Percentiles rank a stretch among this genome's conserved stretches.
Conservation (phyloP, 1,139 yeast species). For the Saccharomycopsis crataegensis region DNA sequence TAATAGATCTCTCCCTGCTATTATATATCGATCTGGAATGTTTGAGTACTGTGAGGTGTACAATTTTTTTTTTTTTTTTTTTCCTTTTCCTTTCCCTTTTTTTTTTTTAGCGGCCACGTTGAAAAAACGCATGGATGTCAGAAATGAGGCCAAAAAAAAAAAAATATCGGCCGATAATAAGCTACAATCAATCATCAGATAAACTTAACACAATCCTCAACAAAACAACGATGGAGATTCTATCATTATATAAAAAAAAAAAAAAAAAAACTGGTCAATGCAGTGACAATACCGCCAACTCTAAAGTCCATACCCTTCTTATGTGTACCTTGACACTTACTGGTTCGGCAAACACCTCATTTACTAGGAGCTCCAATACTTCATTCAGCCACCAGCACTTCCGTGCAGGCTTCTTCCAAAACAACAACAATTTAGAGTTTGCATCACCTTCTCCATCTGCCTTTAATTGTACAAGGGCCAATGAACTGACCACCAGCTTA, state of each 20-base stretch:
- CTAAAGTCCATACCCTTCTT: constrained; percentile 81
- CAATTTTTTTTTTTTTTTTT: too few relatives aligned
- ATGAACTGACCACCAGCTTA: constrained; percentile 77
- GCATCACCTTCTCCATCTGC: constrained; percentile 26
- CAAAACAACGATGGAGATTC: too few relatives aligned
- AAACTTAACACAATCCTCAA: too few relatives aligned
- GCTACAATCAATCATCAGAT: too few relatives aligned
- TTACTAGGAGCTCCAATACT: constrained; percentile 44
- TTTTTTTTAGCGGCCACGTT: too few relatives aligned
- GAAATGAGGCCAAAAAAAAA: too few relatives aligned
- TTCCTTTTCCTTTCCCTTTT: too few relatives aligned
- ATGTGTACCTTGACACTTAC: constrained; percentile 51
- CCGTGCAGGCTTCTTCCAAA: constrained; percentile 98
- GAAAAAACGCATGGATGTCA: too few relatives aligned
- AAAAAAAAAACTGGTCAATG: neutral
- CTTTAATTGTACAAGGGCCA: constrained; percentile 69
- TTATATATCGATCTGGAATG: too few relatives aligned
- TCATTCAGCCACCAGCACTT: constrained; percentile 98
- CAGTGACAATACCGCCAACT: constrained; percentile 41
- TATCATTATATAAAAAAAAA: neutral
- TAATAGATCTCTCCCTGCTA: too few relatives aligned
- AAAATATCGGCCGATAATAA: too few relatives aligned
- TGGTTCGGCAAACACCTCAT: constrained; percentile 22
- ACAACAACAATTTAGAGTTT: constrained; percentile 69
- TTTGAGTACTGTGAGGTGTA: too few relatives aligned